phyloP scores from a whole-genome alignment of 2,329 filamentous ascomycete genomes.

The Magnaporthiopsis incrustans region DNA sequence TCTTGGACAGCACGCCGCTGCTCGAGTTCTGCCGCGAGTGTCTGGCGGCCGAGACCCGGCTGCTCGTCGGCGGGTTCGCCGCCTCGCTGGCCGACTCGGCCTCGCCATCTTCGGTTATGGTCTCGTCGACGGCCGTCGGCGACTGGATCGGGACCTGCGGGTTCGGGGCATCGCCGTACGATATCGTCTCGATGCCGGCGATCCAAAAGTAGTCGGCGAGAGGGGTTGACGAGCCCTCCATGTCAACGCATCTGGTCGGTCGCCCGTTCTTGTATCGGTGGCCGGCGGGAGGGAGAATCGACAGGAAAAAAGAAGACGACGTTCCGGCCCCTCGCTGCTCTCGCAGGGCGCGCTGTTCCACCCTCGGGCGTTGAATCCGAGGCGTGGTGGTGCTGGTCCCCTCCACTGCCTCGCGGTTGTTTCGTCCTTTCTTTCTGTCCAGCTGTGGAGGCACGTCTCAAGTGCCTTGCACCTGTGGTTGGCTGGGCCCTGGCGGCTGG shows the following conservation, averaged over 20 bases:
- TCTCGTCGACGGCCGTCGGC: conserved; percentile 40
- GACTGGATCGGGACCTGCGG: conserved; percentile 28
- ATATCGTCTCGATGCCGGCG: conserved; percentile 60
- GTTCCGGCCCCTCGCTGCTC: not conserved
- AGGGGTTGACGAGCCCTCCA: conserved; percentile 55
- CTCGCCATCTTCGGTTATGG: conserved; percentile 57
- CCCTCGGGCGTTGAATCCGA: not conserved
- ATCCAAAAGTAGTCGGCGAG: conserved; percentile 73
- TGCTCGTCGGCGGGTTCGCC: conserved; percentile 20
- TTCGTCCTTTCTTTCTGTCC: not conserved
- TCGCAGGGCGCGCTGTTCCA: not conserved
- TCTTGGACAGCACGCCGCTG: conserved; percentile 47
- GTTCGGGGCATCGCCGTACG: conserved; percentile 48
- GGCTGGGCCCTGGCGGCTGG: not conserved
- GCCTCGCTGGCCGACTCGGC: conserved; percentile 33
- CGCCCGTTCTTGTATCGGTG: not conserved
- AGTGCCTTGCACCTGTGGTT: not conserved
- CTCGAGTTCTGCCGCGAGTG: conserved; percentile 54
- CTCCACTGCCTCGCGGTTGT: not conserved
- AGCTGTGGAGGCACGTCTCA: not conserved
- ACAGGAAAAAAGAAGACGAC: not conserved
- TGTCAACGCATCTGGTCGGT: conserved; percentile 27
- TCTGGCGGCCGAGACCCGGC: conserved; percentile 30
- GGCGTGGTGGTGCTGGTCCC: not conserved
- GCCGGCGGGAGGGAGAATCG: not conserved